These are phyloP conservation scores for Chrysoporthe deuterocubensis DNA, from an alignment of 2,329 filamentous ascomycete genomes.

Conservation along the genomic window DNA sequence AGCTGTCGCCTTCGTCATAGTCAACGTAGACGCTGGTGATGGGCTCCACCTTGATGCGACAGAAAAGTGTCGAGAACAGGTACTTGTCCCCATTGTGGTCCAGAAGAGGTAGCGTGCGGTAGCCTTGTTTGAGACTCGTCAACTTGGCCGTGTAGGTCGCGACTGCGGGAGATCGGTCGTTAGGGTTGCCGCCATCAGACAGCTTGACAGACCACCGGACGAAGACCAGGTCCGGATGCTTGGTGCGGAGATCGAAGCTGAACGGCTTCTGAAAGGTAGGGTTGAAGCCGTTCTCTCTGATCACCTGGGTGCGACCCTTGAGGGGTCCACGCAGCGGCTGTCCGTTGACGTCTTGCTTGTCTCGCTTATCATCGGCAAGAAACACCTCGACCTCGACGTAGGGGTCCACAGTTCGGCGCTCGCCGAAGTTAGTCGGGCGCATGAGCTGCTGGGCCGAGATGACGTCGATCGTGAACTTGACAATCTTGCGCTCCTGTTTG, in stretches of 20 bases:
- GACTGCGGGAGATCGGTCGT: constrained; percentile 66
- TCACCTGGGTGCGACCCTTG: constrained; percentile 77
- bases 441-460: constrained; percentile 96
- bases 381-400: constrained; percentile 96
- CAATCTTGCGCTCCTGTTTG: constrained; percentile 78
- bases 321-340: constrained; percentile 61
- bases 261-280: constrained; percentile 83
- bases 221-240: constrained; percentile 91
- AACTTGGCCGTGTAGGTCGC: constrained; percentile 94
- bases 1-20: constrained; percentile 47
- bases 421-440: constrained; percentile 64
- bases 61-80: constrained; percentile 93
- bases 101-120: constrained; percentile 87
- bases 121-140: constrained; percentile 85
- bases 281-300: constrained; percentile 90
- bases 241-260: constrained; percentile 84
- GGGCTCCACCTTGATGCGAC: constrained; percentile 73
- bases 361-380: constrained; percentile 88
- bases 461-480: constrained; percentile 84
- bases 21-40: constrained; percentile 62
- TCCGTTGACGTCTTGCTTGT: constrained; percentile 71
- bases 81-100: constrained; percentile 91
- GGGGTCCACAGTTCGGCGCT: constrained; percentile 75
- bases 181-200: constrained; percentile 74
- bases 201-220: constrained; percentile 92